A percentile compares a stretch with the other conserved stretches of the same genome.
Conservation (phyloP, 441 rosid genomes). For the Euphorbia corollata region DNA sequence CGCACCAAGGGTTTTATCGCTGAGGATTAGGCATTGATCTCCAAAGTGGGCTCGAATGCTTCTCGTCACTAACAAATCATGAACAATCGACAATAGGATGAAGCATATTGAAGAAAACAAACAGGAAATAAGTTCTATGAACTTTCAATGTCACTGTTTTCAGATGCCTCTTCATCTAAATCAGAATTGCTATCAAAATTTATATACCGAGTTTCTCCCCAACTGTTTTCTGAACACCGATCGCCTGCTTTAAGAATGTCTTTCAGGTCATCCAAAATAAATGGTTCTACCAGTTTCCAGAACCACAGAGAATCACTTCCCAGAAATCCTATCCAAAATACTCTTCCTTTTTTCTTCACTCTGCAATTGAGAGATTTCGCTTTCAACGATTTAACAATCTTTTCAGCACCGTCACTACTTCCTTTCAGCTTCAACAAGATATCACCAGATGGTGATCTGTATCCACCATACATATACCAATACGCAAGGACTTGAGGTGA, state of each 20-base stretch:
- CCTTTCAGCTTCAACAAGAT: constrained; percentile 63
- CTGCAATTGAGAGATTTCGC: constrained; percentile 52
- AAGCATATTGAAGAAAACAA: not conserved
- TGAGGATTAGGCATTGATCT: not conserved
- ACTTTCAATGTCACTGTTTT: constrained; percentile 22
- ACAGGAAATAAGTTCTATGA: not conserved
- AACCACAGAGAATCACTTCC: constrained; percentile 54
- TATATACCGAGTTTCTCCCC: constrained; percentile 24
- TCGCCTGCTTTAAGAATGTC: constrained; percentile 30
- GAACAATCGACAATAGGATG: not conserved
- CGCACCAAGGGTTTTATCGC: not conserved
- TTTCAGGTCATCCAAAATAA: constrained; percentile 44
- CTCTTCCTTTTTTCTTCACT: constrained; percentile 66
- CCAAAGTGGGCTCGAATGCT: not conserved
- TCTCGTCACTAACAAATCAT: not conserved
- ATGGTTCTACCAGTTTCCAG: constrained; percentile 63
- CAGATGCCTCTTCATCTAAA: constrained; percentile 28
- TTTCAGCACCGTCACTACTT: constrained; percentile 46
- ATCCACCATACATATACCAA: constrained; percentile 83
- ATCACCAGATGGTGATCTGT: constrained; percentile 53
- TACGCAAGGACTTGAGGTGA: constrained; percentile 63
- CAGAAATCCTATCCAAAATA: constrained; percentile 73
- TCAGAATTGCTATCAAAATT: constrained; percentile 37
- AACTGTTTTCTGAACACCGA: constrained; percentile 13
- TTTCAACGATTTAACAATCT: constrained; percentile 47